Evolutionary conservation across 2,329 filamentous ascomycete species (phyloP), one percentile per base, ranked within the genome.

Genomic region (Coniochaeta hoffmannii): DNA sequence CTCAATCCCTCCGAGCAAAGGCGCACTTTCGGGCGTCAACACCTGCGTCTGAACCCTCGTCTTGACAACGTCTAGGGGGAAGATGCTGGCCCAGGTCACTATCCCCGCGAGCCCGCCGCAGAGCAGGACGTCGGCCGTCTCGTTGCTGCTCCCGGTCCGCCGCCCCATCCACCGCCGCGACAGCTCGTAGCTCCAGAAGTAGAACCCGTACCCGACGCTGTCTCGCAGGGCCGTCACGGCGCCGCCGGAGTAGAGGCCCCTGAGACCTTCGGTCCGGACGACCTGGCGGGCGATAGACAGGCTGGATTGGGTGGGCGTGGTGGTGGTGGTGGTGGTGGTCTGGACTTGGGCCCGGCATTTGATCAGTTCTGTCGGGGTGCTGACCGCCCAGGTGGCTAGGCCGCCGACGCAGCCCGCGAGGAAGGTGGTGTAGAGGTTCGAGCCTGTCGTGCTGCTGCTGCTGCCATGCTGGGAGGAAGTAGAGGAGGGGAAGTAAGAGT

Each of bases 171-270:
- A 76, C 54, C 76, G 73, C 34, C 82, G 78, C 59, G 87, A 90
- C 57, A 92, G 74, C 70, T 95, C 89, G 66, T 97, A 97, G 1
- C 88, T 87, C 88, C 89, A 96, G 69, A 97, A 97, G 67, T 97
- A 97, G 70, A 97, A 97, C 0, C 92, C 93, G 71, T 97, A 97
- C n/a, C 93, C 93, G 55, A 97, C 81, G 56, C 87, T 87, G 71
- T 97, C 93, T 52, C 93, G 80, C 38, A 93, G 67, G 54, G 87
- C 89, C 0, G 93, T 97, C 15, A 97, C 83, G 0, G 74, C 76
- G 19, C 93, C 93, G 19, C 91, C 93, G 59, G 85, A 80, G 67
- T 96, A 97, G 22, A 97, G 71, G 0, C 91, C 92, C 36, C 78
- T 76, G 3, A 90, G 76, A 4, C 87, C 83, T 54, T 76, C 69